Percentiles rank a stretch among this genome's conserved stretches.
Evolutionary conservation across 192 early-diverging fungal genomes (phyloP).

Genomic region (Lunasporangiospora selenospora): DNA sequence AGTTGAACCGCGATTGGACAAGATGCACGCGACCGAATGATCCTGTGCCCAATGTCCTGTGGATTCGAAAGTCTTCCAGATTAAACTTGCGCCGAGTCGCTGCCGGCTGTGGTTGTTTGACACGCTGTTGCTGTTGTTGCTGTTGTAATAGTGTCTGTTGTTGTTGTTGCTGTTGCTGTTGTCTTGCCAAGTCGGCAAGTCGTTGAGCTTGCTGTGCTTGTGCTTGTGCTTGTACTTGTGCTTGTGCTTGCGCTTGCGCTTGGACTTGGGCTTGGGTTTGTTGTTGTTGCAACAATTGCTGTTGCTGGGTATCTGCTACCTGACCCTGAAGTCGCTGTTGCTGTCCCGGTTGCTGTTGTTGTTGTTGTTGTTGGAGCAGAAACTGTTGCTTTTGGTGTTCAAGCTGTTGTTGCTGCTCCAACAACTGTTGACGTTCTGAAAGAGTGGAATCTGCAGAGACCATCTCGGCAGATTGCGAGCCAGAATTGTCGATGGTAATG

Average conservation of each 20-base stretch:
- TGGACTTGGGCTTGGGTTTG: conserved; percentile 13
- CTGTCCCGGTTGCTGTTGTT: conserved; percentile 4
- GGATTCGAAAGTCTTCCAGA: conserved; percentile 80
- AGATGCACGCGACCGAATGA: conserved; percentile 96
- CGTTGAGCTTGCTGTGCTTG: conserved; percentile 9
- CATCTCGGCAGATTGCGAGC: conserved; percentile 43
- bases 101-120: not conserved
- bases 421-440: conserved; percentile 32
- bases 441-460: conserved; percentile 35
- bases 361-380: conserved; percentile 5
- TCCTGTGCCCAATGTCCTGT: conserved; percentile 91
- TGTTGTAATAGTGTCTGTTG: conserved; percentile 7
- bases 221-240: not conserved
- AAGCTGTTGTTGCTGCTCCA: conserved; percentile 15
- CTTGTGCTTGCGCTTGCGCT: conserved; percentile 2
- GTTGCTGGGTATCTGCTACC: not conserved
- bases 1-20: conserved; percentile 74
- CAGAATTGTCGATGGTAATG: not conserved
- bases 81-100: conserved; percentile 45
- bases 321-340: too few species aligned
- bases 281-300: conserved; percentile 5
- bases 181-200: conserved; percentile 6
- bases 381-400: conserved; percentile 7
- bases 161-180: conserved; percentile 22
- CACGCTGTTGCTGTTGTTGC: conserved; percentile 5